Evolutionary conservation across 2,329 filamentous ascomycete species (phyloP).

Genomic region (Mycosphaerelloides madeirae): DNA sequence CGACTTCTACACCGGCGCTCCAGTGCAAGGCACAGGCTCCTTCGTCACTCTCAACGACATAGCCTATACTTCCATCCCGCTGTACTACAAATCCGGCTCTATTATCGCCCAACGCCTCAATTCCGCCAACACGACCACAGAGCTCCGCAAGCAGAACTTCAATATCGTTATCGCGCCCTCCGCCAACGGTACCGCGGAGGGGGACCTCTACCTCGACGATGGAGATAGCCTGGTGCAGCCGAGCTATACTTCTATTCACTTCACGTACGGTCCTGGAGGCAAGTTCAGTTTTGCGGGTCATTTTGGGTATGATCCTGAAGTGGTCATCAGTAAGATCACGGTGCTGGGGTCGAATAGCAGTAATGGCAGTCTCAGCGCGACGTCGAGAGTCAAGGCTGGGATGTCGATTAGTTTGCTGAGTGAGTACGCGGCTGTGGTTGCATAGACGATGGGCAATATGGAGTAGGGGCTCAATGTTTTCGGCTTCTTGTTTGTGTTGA

Average conservation of each 20-base stretch:
- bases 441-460: no score
- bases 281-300: conserved; percentile 14
- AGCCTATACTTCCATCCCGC: conserved; percentile 54
- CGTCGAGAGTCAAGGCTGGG: conserved; percentile 1
- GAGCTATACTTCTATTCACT: conserved; percentile 53
- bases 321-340: conserved; percentile 48
- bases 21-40: conserved; percentile 44
- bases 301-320: conserved; percentile 40
- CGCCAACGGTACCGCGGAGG: conserved; percentile 57
- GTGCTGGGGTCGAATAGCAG: conserved; percentile 39
- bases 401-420: conserved; percentile 7
- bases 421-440: conserved; percentile 3
- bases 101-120: conserved; percentile 58
- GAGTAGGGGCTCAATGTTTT: no score
- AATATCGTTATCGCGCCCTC: conserved; percentile 65
- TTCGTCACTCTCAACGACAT: conserved; percentile 44
- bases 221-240: conserved; percentile 62
- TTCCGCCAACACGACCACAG: conserved; percentile 58
- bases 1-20: conserved; percentile 53
- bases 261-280: conserved; percentile 45
- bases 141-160: conserved; percentile 62
- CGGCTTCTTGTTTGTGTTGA: no score
- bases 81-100: conserved; percentile 61
- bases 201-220: conserved; percentile 72
- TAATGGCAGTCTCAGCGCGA: neutral